phyloP scores from a whole-genome alignment of 1,139 yeast species.

The Yamadazyma triangularis region DNA sequence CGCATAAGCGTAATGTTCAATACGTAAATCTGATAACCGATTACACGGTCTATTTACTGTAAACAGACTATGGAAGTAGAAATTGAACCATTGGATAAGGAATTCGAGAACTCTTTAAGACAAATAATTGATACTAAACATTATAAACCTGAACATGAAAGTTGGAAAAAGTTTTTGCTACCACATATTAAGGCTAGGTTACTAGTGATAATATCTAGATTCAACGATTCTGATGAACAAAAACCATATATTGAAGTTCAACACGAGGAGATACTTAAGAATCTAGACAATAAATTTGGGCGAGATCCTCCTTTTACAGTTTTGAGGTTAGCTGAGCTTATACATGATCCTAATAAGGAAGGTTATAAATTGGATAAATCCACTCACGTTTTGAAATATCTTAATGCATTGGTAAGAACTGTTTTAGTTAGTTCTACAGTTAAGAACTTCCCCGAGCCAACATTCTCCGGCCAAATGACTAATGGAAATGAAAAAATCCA shows the following conservation, averaged over 20 bases:
- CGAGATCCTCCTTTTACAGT: constrained; percentile 56
- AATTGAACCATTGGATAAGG: constrained; percentile 5
- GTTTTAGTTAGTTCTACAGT: constrained; percentile 25
- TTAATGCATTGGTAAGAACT: constrained; percentile 26
- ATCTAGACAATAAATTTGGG: constrained; percentile 23
- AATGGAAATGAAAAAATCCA: constrained; percentile 3
- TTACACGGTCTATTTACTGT: too few relatives aligned
- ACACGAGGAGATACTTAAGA: not conserved
- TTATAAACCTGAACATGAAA: constrained; percentile 1
- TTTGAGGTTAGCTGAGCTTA: constrained; percentile 50
- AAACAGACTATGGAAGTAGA: too few relatives aligned
- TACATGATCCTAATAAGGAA: constrained; percentile 32
- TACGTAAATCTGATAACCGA: too few relatives aligned
- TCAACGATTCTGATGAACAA: not conserved
- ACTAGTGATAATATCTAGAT: not conserved
- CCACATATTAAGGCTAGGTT: constrained; percentile 3
- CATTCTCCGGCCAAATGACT: constrained; percentile 1
- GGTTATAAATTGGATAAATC: constrained; percentile 27
- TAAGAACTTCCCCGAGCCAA: constrained; percentile 20
- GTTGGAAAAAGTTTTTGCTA: constrained; percentile 2
- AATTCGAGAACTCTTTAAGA: constrained; percentile 6
- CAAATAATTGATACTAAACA: constrained; percentile 9
- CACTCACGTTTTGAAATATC: constrained; percentile 24
- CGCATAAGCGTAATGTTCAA: too few relatives aligned
- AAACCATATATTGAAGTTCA: not conserved